Evolutionary conservation across 257 asterid genomes (phyloP), one percentile per base, ranked within the genome.

Genomic region (Fraxinus cuspidata): DNA sequence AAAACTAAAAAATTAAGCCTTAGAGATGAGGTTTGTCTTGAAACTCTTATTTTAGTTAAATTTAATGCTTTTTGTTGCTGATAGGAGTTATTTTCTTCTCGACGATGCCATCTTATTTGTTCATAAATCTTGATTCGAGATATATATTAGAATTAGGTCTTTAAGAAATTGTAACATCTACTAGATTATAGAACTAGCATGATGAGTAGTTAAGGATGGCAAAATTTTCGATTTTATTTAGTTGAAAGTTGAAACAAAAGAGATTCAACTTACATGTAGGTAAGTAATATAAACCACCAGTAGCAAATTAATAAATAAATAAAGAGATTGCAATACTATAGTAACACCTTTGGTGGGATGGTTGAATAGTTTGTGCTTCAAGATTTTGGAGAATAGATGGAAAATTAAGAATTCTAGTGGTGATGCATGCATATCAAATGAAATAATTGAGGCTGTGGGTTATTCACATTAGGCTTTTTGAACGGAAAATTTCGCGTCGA

Each of bases 381-480:
- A 7, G 32, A 49, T 65, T 11, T 29, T 47, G 72, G 35, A 70
- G 8, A 40, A 60, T 58, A 37, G 19, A 47, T 37, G 40, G 0
- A 5, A 56, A 69, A 7, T 73, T 4, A 9, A 49, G 60, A 15
- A 49, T 49, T n/a, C 38, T 40, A 72, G 68, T 18, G 69, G 78
- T 67, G 67, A 67, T 67, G 71, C 77, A 72, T 49, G 34, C 66
- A 80, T 49, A 76, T 78, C 42, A 37, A 37, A 37, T 37, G 42
- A 37, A 37, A 37, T 37, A 37, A 37, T 7, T 37, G 10, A 37
- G 42, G 42, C 42, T 2, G 51, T 12, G 18, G 51, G 18, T 11
- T 42, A 12, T 42, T 42, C 51, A 42, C 18, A 42, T 42, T 13
- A 42, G 51, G 51, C 3, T 42, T 42, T 42, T 11, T 42, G 51